Conservation (phyloP, 768 basidiomycete genomes). For the Paxillus rubicundulus region DNA sequence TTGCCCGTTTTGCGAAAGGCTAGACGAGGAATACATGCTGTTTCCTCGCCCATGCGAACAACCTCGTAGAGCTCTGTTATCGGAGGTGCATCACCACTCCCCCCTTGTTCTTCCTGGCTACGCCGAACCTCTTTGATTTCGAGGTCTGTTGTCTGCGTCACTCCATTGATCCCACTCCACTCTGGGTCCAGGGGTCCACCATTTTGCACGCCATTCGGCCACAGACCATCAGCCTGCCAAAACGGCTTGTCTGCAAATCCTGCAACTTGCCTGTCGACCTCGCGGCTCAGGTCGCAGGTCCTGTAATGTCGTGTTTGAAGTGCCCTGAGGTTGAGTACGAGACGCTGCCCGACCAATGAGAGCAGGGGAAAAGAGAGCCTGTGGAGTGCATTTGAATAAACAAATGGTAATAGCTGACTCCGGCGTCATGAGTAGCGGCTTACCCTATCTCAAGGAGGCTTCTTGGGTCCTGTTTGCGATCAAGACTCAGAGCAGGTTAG, state of each 20-base stretch:
- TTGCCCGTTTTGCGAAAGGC: too few species aligned
- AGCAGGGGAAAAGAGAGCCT: slow-evolving; percentile 12
- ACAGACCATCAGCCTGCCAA: not conserved
- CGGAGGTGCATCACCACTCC: too few species aligned
- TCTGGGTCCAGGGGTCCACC: not conserved
- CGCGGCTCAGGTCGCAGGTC: not conserved
- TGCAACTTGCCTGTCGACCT: not conserved
- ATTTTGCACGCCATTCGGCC: not conserved
- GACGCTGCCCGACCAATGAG: slow-evolving; percentile 22
- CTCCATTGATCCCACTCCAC: not conserved
- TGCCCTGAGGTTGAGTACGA: slow-evolving; percentile 15
- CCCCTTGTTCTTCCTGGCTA: not conserved
- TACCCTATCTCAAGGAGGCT: slow-evolving; percentile 8
- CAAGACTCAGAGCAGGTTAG: not conserved
- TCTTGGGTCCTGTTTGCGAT: slow-evolving; percentile 10
- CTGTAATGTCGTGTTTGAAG: not conserved
- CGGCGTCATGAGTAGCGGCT: not conserved
- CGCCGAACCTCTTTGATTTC: not conserved
- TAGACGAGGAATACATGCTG: not conserved
- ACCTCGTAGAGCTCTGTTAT: not conserved
- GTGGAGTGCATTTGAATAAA: not conserved
- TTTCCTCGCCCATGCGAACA: not conserved
- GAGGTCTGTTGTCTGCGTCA: not conserved
- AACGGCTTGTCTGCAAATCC: not conserved
- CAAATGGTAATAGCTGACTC: not conserved